phyloP scores from a whole-genome alignment of 768 basidiomycete species.

The Cyathus striatus region DNA sequence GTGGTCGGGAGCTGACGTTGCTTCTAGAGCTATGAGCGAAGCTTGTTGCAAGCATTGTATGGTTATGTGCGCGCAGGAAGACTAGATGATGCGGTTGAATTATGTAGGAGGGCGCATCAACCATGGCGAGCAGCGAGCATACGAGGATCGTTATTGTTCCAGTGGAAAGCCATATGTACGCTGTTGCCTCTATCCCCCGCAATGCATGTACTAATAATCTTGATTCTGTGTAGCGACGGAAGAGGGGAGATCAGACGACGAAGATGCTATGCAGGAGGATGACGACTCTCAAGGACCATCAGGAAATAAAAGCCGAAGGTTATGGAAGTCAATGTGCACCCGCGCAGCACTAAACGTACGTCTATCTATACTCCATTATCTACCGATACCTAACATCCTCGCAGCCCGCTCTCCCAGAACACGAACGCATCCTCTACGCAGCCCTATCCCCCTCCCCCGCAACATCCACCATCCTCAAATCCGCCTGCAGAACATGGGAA shows the following conservation, averaged over 20 bases:
- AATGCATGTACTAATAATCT: background rate
- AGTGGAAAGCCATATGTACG: constrained; percentile 70
- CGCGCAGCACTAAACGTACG: constrained; percentile 74
- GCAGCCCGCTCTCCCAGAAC: constrained; percentile 54
- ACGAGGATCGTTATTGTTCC: constrained; percentile 74
- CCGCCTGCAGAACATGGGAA: constrained; percentile 86
- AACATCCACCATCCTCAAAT: constrained; percentile 60
- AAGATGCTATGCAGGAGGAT: constrained; percentile 43
- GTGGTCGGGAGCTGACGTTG: background rate
- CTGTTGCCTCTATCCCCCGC: constrained; percentile 4
- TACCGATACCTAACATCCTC: background rate
- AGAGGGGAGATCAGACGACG: constrained; percentile 35
- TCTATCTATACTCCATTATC: background rate
- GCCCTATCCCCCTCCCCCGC: constrained; percentile 72
- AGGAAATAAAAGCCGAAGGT: constrained; percentile 71
- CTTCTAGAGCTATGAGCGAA: constrained; percentile 72
- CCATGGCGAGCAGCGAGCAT: constrained; percentile 92
- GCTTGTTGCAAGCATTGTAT: constrained; percentile 72
- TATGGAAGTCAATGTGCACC: constrained; percentile 89
- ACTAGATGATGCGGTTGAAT: constrained; percentile 76
- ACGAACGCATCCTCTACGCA: constrained; percentile 86
- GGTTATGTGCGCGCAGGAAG: constrained; percentile 81
- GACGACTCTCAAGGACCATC: constrained; percentile 51
- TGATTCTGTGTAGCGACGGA: constrained; percentile 24
- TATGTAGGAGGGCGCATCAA: constrained; percentile 79